Conservation (phyloP, 805 yeast species). For the Lipomyces sp. region DNA sequence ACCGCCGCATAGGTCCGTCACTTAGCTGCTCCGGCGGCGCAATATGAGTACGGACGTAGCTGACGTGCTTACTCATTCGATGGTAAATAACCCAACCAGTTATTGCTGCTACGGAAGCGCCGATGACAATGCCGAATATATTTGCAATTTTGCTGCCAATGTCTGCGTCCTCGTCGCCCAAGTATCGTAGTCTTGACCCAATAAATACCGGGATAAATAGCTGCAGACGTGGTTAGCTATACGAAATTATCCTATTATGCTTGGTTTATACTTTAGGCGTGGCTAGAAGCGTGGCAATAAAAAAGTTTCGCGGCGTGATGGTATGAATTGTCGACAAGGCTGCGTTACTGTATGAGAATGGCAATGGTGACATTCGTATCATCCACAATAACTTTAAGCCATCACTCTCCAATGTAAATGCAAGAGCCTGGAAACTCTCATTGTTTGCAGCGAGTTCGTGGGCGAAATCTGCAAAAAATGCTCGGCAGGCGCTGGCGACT, state of each 20-base stretch:
- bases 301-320: slow-evolving; percentile 63
- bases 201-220: slow-evolving; percentile 34
- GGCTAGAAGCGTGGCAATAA: slow-evolving; percentile 71
- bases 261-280: slow-evolving; percentile 60
- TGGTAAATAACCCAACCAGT: slow-evolving; percentile 36
- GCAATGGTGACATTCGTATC: slow-evolving; percentile 86
- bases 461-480: slow-evolving; percentile 62
- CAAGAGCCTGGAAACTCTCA: slow-evolving; percentile 71
- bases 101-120: slow-evolving; percentile 25
- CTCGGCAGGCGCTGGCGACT: slow-evolving; percentile 55
- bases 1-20: slow-evolving; percentile 22
- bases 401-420: slow-evolving; percentile 73
- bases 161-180: slow-evolving; percentile 32
- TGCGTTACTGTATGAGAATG: slow-evolving; percentile 90
- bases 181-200: slow-evolving; percentile 33
- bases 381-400: slow-evolving; percentile 69
- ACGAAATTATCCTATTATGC: background rate
- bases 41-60: slow-evolving; percentile 14
- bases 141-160: slow-evolving; percentile 27
- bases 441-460: slow-evolving; percentile 62
- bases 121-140: slow-evolving; percentile 23
- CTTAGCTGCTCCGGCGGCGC: slow-evolving; percentile 18
- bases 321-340: slow-evolving; percentile 89
- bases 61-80: slow-evolving; percentile 30
- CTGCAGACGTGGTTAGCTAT: slow-evolving; percentile 1